Conservation (phyloP, 257 asterid species). For the Handroanthus guayacan region DNA sequence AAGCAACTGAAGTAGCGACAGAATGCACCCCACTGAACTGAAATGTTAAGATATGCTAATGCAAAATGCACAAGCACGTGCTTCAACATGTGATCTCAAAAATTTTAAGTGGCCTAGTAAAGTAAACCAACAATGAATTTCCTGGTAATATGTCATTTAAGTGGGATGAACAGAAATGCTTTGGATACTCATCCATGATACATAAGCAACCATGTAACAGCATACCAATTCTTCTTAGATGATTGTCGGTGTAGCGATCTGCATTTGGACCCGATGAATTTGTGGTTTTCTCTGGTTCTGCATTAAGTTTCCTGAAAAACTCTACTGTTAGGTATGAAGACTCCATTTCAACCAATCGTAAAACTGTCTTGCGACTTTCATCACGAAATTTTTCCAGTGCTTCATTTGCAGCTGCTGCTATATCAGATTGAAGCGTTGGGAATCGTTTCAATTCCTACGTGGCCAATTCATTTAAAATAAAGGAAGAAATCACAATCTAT, state of each 20-base stretch:
- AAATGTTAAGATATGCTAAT: background rate
- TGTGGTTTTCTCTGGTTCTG: slow-evolving; percentile 77
- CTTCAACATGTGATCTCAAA: no score
- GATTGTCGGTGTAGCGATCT: slow-evolving; percentile 84
- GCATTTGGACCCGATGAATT: slow-evolving; percentile 50
- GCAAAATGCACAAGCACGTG: background rate
- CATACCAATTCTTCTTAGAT: slow-evolving; percentile 79
- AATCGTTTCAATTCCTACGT: slow-evolving; percentile 88
- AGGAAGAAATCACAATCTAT: slow-evolving; percentile 10
- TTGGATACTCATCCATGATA: background rate
- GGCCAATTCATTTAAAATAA: slow-evolving; percentile 24
- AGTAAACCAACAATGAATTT: slow-evolving; percentile 2
- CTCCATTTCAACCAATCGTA: slow-evolving; percentile 95
- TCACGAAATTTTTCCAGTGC: slow-evolving; percentile 95
- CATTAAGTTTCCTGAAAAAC: slow-evolving; percentile 84
- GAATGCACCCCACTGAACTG: background rate
- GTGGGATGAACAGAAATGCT: background rate
- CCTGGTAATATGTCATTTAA: background rate
- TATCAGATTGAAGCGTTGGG: slow-evolving; percentile 89
- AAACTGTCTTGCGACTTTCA: slow-evolving; percentile 86
- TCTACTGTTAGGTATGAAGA: slow-evolving; percentile 95
- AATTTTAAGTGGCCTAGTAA: background rate
- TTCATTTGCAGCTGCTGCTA: slow-evolving; percentile 94
- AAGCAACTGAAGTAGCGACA: background rate
- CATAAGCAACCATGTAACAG: slow-evolving; percentile 6